Base-by-base conservation (phyloP, 1,284 basidiomycete genomes). In the Fistulinella cinereoalba region DNA sequence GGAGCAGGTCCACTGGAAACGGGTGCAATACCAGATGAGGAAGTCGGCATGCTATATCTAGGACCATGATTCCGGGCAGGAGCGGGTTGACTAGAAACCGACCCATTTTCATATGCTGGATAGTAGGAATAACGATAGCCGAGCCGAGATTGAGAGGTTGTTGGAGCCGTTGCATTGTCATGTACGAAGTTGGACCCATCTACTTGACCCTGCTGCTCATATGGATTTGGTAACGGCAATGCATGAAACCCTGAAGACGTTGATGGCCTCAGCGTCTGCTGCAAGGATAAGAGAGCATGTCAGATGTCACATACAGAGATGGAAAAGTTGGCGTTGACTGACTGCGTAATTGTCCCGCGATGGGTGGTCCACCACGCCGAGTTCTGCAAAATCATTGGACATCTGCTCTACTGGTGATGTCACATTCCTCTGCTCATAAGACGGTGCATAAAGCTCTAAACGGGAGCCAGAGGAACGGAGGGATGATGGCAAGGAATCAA, bases 371-470 rank as follows among this genome's bases (percentile, higher is more conserved):
- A 71, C 67, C n/a, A 88, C 61, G 13, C 75, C 75, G 50, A 91
- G 70, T 53, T 88, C 83, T 16, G 76, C 76, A 52, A 90, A 84
- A 38, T 83, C 81, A 48, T 75, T 77, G 13, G 76, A 64, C 10
- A 88, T 47, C 37, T 72, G 69, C 52, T 86, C 79, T 22, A 83
- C 58, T 6, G 61, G 65, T 18, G 73, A 66, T 36, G 57, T 44
- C 21, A 58, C 55, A 60, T 60, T 67, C 51, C 67, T 58, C 51
- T 68, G 66, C 57, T 79, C 85, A 56, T 91, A 91, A 1, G 83
- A 78, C 0, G 88, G 79, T 28, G 77, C 77, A 61, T 91, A 91
- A n/a, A 90, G 70, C 56, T 87, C 81, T 3, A 84, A 68, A 43
- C 77, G 72, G 12, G 84, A 82, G 54, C 69, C 79, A 2, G 83